Evolutionary conservation across 2,329 filamentous ascomycete genomes (phyloP), one percentile per base, ranked within the genome.

Genomic region (Fusarium foetens): DNA sequence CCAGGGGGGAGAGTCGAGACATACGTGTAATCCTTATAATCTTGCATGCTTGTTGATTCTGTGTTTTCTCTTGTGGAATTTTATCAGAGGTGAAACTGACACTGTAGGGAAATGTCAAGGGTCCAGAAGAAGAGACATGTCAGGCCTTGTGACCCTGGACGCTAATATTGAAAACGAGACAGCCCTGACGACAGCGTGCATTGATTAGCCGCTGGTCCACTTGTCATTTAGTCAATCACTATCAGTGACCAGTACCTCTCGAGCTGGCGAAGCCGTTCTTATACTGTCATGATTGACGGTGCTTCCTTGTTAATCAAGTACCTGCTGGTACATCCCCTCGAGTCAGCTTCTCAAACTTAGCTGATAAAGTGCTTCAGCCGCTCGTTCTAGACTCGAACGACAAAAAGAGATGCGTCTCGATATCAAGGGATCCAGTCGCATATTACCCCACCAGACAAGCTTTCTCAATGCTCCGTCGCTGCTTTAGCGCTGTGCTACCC

Each of bases 371-470:
- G 36, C 36, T 49, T 63, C n/a, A 54, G 36, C 48, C 54, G 17
- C 60, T 48, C 21, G 36, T 48, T 54, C 48, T 54, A 62, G 48
- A 68, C 65, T 63, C 41, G 27, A 53, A 53, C 27, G 17, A 62
- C 19, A 67, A 9, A 58, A n/a, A 38, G 16, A 43, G 29, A 58
- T 31, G 43, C 43, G 25, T 38, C 25, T 49, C 19, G 58, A 53
- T 42, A 45, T 10, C 33, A 42, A 38, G 46, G 64, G 27, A 41
- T 57, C 42, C 33, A 64, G 33, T 39, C 38, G 58, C 38, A 61
- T 36, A 38, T 19, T 43, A 53, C 63, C 36, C 65, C 65, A 67
- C 74, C 72, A 43, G 64, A 75, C 71, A 76, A 76, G 72, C 74
- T 76, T 75, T 75, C 53, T 58, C 55, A 27, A 71, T 59, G 31